A percentile compares a stretch with the other conserved stretches of the same genome.
These are phyloP conservation scores for Urochloa ruziziensis DNA, from an alignment of 176 grass and related monocot species.

Conservation along the genomic window DNA sequence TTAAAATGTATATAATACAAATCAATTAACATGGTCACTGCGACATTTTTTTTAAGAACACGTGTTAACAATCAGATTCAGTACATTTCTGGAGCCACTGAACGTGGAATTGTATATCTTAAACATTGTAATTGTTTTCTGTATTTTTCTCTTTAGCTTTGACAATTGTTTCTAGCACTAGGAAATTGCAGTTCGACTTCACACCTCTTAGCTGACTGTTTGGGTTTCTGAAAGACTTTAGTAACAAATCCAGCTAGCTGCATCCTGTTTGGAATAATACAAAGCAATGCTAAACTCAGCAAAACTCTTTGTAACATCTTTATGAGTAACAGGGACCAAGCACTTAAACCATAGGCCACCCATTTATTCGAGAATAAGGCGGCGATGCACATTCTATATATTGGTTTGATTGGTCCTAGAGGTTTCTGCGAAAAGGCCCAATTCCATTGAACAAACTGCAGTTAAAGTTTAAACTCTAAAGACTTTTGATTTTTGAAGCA, in stretches of 20 bases:
- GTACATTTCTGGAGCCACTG: not conserved
- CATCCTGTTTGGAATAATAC: conserved; percentile 5
- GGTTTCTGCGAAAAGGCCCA: not conserved
- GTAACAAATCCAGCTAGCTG: not conserved
- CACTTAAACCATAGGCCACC: not conserved
- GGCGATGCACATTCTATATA: not conserved
- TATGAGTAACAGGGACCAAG: not conserved
- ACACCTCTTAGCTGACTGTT: not conserved
- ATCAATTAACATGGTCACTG: not conserved
- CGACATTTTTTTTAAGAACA: not conserved
- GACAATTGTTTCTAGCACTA: not conserved
- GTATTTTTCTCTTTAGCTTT: not conserved
- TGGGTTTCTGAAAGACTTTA: not conserved
- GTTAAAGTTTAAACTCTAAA: not conserved
- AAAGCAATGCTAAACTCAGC: not conserved
- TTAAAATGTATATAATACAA: not conserved
- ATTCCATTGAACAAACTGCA: not conserved
- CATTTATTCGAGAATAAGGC: not conserved
- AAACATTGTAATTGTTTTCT: not conserved
- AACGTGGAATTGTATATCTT: not conserved
- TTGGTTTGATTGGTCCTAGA: not conserved
- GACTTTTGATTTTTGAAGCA: not conserved
- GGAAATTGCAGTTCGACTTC: not conserved
- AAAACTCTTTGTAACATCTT: not conserved
- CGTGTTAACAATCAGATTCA: not conserved